Base-by-base conservation (phyloP, 2,329 filamentous ascomycete species). In the Diaporthe citriasiana region DNA sequence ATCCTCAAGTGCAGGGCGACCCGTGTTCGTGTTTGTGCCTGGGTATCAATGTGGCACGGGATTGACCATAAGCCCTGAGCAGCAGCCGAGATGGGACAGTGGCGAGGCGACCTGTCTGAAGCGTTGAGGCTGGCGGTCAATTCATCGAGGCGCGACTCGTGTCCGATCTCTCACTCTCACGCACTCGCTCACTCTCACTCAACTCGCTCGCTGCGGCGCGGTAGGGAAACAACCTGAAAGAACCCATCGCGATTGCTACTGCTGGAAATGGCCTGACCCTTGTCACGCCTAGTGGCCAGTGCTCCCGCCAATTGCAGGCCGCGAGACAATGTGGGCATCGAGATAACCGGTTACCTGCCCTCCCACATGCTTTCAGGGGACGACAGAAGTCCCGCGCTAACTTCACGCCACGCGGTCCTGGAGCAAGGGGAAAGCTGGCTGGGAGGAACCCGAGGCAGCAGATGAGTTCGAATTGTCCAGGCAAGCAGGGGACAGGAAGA, bases 211-310 rank as follows among this genome's bases (percentile, higher is more conserved):
- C 63, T 68, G 63, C 63, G 45, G 17, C 47, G 63, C 47, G 56
- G 56, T 71, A 71, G 47, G 42, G 70, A 71, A 71, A 71, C 35
- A 71, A 63, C 45, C 45, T 71, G 70, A 35, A 63, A 71, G 70
- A 71, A 71, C 50, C 56, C 56, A 71, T 71, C 70, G 56, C 70
- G 70, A 63, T 53, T 71, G 70, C 70, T 60, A 63, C 53, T 71
- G 70, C 56, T 63, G 69, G 70, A 71, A 71, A 63, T 55, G 70
- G 33, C 45, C 70, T 53, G 56, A 60, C 70, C 56, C 56, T 63
- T 30, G 53, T 57, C 69, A 25, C 63, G 56, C 45, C 30, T n/a
- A 38, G 50, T 68, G 70, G 70, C 70, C 59, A 60, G 70, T 60
- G 70, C 70, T 63, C 50, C 33, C 47, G 42, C 70, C 70, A 71